Conservation (phyloP, 1,284 basidiomycete genomes). For the Malassezia caprae region DNA sequence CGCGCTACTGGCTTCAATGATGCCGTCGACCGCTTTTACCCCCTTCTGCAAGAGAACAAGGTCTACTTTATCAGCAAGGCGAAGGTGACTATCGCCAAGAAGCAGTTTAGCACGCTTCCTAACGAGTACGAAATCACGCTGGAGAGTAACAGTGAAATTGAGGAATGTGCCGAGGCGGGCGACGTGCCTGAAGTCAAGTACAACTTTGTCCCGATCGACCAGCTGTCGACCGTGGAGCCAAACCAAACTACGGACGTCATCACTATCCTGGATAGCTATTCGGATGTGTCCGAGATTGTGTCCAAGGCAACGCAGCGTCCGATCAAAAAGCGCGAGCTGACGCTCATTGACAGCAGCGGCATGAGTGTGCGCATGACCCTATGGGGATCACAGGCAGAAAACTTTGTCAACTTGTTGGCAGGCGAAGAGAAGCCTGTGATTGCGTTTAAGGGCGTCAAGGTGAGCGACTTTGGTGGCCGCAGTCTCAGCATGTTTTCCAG, state of each 20-base stretch:
- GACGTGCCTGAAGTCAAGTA: constrained; percentile 48
- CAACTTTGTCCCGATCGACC: constrained; percentile 42
- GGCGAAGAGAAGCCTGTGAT: constrained; percentile 42
- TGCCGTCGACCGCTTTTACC: constrained; percentile 71
- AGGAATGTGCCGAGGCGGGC: constrained; percentile 38
- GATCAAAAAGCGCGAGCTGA: constrained; percentile 49
- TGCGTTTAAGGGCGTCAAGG: constrained; percentile 89
- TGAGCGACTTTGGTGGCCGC: constrained; percentile 81
- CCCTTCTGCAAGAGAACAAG: constrained; percentile 77
- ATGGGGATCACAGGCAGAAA: constrained; percentile 92
- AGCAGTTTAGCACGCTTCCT: constrained; percentile 79
- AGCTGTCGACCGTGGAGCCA: constrained; percentile 41
- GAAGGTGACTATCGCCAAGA: constrained; percentile 87
- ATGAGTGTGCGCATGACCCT: constrained; percentile 76
- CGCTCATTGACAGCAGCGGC: constrained; percentile 72
- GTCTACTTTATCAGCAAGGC: constrained; percentile 86
- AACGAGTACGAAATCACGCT: constrained; percentile 92
- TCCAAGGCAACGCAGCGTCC: constrained; percentile 44
- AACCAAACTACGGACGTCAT: constrained; percentile 49
- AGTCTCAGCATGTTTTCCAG: constrained; percentile 63
- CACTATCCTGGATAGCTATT: constrained; percentile 36
- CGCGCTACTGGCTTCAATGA: constrained; percentile 73
- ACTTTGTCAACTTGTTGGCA: constrained; percentile 52
- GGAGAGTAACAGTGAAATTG: constrained; percentile 54
- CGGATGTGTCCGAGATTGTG: constrained; percentile 41